Evolutionary conservation across 208 protist genomes (phyloP), one percentile per base, ranked within the genome.

Genomic region (Crithidia acanthocephali): DNA sequence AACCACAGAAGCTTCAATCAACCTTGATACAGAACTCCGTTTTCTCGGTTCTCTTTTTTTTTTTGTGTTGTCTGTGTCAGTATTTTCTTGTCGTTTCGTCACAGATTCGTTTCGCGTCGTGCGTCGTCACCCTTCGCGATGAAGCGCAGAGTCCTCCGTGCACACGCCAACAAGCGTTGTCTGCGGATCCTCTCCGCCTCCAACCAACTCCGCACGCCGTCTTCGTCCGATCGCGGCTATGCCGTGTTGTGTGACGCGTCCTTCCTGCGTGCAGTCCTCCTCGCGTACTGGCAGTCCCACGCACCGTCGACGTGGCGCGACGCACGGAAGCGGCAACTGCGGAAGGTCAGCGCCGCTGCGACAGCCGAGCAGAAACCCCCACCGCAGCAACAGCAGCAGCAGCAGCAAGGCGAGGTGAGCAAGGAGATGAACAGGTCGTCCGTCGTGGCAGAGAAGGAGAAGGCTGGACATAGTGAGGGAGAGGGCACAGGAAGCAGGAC

Each of bases 121-220:
- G n/a, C n/a, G n/a, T n/a, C n/a, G n/a, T n/a, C n/a, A n/a, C n/a
- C n/a, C n/a, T n/a, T n/a, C 13, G 37, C 9, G 37, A 95, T 95
- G 90, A 95, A 95, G 79, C 80, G 90, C 27, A 74, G 90, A 44
- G 90, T 95, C 18, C 73, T 86, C 23, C 90, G 90, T 27, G 84
- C 83, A 30, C 90, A 95, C 72, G 79, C 78, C 28, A 95, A 95
- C 79, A 95, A 95, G 81, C 80, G 81, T 5, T 74, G 80, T 57
- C 76, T 95, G 15, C 85, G 90, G 23, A 50, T 89, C 8, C 45
- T 95, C 18, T 92, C 79, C 42, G 82, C 90, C 15, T 72, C 85
- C 0, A 42, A 95, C 60, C 72, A 74, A 3, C 80, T 95, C 28
- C 59, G 61, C 20, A 70, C 72, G 45, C 44, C 60, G 8, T 50